Conservation (phyloP, 164 flowering plant species). For the Chloranthus sessilifolius region DNA sequence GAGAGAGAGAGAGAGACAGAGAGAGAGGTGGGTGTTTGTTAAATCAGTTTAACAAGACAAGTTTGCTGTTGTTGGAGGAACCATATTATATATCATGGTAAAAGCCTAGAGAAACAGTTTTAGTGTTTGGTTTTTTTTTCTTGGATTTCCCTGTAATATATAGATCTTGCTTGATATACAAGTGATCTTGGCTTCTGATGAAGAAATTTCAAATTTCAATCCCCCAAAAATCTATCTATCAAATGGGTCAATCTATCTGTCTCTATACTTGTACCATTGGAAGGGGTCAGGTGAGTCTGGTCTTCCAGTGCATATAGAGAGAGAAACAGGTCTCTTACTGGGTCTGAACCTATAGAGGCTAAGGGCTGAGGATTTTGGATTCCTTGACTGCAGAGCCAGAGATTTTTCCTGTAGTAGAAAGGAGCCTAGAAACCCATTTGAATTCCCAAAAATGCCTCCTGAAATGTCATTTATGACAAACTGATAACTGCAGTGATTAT, state of each 20-base stretch:
- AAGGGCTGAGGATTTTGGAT: not conserved
- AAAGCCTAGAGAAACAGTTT: not conserved
- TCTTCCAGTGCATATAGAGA: conserved; percentile 5
- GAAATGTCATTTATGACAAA: no score
- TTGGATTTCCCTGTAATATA: conserved; percentile 7
- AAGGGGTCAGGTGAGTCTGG: no score
- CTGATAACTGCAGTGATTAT: no score
- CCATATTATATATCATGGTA: not conserved
- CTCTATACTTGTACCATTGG: conserved; percentile 5
- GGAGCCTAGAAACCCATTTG: not conserved
- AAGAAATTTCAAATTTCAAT: conserved; percentile 15
- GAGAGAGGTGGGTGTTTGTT: not conserved
- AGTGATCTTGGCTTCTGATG: conserved; percentile 23
- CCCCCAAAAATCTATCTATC: conserved; percentile 1
- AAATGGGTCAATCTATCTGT: conserved; percentile 4
- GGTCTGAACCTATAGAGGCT: not conserved
- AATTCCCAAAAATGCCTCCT: no score
- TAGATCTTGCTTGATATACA: conserved; percentile 26
- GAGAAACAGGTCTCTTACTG: not conserved
- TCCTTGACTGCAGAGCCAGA: conserved; percentile 8
- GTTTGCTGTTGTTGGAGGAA: no score
- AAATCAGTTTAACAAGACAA: conserved; percentile 9
- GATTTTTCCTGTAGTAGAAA: conserved; percentile 5
- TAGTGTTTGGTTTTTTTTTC: not conserved
- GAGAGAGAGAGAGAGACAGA: conserved; percentile 2